Base-by-base conservation (phyloP, 345 rosid species). In the Viola odorata region DNA sequence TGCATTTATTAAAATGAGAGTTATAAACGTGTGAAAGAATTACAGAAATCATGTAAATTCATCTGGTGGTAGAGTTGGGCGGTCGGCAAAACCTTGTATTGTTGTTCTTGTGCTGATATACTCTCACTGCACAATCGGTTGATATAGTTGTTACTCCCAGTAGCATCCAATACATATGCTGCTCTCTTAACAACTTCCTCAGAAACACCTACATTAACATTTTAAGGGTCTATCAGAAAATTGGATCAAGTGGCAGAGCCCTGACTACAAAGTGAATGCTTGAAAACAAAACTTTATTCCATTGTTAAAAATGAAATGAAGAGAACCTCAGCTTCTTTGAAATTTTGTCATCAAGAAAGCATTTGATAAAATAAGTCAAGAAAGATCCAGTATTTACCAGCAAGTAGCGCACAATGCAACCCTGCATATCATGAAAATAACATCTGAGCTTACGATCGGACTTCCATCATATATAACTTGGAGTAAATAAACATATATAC, bases 131-230 rank as follows among this genome's bases (percentile, higher is more conserved):
- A 72, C 60, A 80, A 74, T 36, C 85, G 84, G 60, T 77, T 81
- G 0, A 88, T 65, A 17, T 56, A 70, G 57, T 64, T 73, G 75
- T 76, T 76, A 54, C 75, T 81, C 70, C 78, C 87, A 51, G 69
- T 60, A 53, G 78, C 69, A 45, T 85, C 88, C 73, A 89, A 63
- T 64, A 92, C 64, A 37, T 39, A 48, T 36, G 88, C 84, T 65
- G 96, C 96, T 78, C 98, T 85, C 70, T 77, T 79, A 65, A 89
- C 82, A 17, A 89, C 84, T 73, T 89, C 91, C 72, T 77, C 86
- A 3, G 95, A 96, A 13, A 92, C 79, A 59, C 99, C 97, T 92
- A 51, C 57, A 74, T 37, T 54, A 45, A 67, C 3, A 57, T 47
- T 13, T 41, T 12, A 45, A 17, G 12, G 36, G 37, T 60, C 48